phyloP scores from a whole-genome alignment of 2,329 filamentous ascomycete genomes.

The Teratosphaeria zuluensis region DNA sequence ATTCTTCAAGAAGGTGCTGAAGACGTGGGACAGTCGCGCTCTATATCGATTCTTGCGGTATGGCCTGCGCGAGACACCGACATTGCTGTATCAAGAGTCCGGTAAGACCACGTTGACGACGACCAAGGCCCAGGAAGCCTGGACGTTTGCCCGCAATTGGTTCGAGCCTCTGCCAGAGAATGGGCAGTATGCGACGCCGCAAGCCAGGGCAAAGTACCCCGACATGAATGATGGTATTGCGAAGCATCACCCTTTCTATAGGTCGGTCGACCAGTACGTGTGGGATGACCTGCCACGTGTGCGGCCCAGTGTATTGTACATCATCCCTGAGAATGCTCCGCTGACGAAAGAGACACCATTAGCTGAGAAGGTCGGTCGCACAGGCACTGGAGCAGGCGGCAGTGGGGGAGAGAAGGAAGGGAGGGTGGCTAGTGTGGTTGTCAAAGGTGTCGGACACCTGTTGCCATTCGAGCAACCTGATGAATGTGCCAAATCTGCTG shows the following conservation, averaged over 20 bases:
- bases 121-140: conserved; percentile 74
- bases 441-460: conserved; percentile 60
- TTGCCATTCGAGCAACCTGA: conserved; percentile 67
- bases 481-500: conserved; percentile 47
- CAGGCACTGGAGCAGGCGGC: conserved; percentile 54
- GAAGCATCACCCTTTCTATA: conserved; percentile 47
- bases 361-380: conserved; percentile 46
- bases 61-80: conserved; percentile 61
- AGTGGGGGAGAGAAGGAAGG: conserved; percentile 52
- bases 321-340: conserved; percentile 47
- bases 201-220: conserved; percentile 2
- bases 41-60: conserved; percentile 59
- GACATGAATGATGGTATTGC: background rate
- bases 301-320: conserved; percentile 53
- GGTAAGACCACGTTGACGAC: conserved; percentile 58
- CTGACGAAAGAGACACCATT: conserved; percentile 40
- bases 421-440: conserved; percentile 52
- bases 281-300: conserved; percentile 47
- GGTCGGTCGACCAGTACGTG: conserved; percentile 50
- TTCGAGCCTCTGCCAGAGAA: background rate
- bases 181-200: background rate
- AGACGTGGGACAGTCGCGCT: conserved; percentile 69
- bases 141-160: conserved; percentile 45
- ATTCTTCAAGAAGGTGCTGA: conserved; percentile 28
- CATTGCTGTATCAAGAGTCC: conserved; percentile 41